Percentiles rank a stretch among this genome's conserved stretches.
These are phyloP conservation scores for Fraxinus anomala DNA, from an alignment of 257 asterid species.

Conservation along the genomic window DNA sequence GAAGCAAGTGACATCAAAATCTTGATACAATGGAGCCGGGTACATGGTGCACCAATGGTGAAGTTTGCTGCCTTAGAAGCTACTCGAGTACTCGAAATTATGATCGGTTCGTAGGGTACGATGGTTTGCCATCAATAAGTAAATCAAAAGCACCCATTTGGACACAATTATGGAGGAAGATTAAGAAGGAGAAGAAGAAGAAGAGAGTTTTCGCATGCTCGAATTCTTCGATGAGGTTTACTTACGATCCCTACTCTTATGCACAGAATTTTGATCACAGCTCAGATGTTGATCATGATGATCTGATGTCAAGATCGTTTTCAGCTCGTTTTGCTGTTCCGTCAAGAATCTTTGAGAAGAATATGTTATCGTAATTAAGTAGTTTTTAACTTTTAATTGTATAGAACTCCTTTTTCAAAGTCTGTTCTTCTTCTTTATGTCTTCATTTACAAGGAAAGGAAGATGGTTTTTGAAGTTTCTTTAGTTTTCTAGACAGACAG, in stretches of 20 bases:
- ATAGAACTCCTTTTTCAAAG: background rate
- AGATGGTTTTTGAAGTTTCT: slow-evolving; percentile 21
- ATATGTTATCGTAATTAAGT: background rate
- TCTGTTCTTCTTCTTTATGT: background rate
- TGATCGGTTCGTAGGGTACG: slow-evolving; percentile 36
- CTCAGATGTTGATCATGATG: slow-evolving; percentile 37
- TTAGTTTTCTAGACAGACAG: background rate
- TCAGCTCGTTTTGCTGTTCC: slow-evolving; percentile 79
- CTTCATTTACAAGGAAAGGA: slow-evolving; percentile 32
- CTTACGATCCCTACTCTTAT: slow-evolving; percentile 66
- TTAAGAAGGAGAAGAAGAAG: slow-evolving; percentile 51
- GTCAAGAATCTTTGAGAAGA: slow-evolving; percentile 50
- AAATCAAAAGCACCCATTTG: slow-evolving; percentile 50
- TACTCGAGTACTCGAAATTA: slow-evolving; percentile 41
- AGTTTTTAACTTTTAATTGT: background rate
- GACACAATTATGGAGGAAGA: slow-evolving; percentile 72
- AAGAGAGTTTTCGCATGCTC: slow-evolving; percentile 44
- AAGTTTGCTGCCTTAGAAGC: background rate
- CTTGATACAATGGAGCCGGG: slow-evolving; percentile 39
- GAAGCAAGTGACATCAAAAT: background rate
- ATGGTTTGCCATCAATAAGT: slow-evolving; percentile 4
- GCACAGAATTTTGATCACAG: slow-evolving; percentile 74
- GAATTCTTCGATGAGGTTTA: slow-evolving; percentile 47
- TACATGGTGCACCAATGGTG: slow-evolving; percentile 35
- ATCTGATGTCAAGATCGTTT: slow-evolving; percentile 58